Conservation (phyloP, 2,329 filamentous ascomycete species). For the Fusarium sp. region DNA sequence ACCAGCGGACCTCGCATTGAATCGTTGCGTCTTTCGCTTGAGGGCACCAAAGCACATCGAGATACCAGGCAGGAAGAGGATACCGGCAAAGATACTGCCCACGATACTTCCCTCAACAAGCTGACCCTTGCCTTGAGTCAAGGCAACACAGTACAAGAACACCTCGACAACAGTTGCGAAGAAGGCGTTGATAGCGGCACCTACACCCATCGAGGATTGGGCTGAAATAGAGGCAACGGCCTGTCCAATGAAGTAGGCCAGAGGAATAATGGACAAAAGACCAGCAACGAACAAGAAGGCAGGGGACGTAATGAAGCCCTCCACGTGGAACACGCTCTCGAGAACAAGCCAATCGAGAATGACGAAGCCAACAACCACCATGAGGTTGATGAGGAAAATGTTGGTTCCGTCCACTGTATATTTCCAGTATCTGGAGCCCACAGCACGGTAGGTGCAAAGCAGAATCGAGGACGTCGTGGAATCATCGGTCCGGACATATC, state of each 20-base stretch:
- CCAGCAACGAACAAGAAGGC: constrained; percentile 86
- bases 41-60: constrained; percentile 99
- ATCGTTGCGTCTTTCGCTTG: constrained; percentile 96
- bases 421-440: constrained; percentile 97
- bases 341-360: constrained; percentile 92
- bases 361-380: constrained; percentile 90
- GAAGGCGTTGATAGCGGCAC: constrained; percentile 96
- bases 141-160: constrained; percentile 93
- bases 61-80: constrained; percentile 89
- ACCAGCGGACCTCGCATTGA: constrained; percentile 95
- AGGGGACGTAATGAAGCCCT: constrained; percentile 78
- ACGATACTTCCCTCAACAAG: constrained; percentile 97
- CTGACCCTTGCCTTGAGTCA: constrained; percentile 89
- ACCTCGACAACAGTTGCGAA: constrained; percentile 98
- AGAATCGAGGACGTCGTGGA: constrained; percentile 84
- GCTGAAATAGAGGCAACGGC: constrained; percentile 98
- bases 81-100: constrained; percentile 96
- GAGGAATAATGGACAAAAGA: constrained; percentile 89
- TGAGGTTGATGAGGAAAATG: constrained; percentile 97
- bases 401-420: constrained; percentile 99
- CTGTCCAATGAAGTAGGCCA: constrained; percentile 98
- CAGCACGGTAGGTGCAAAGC: constrained; percentile 95
- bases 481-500: constrained; percentile 73
- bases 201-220: constrained; percentile 97
- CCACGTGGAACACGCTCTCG: constrained; percentile 69